A percentile compares a stretch with the other conserved stretches of the same genome.
phyloP scores from a whole-genome alignment of 2,329 filamentous ascomycete genomes.

The Gnomoniopsis smithogilvyi region DNA sequence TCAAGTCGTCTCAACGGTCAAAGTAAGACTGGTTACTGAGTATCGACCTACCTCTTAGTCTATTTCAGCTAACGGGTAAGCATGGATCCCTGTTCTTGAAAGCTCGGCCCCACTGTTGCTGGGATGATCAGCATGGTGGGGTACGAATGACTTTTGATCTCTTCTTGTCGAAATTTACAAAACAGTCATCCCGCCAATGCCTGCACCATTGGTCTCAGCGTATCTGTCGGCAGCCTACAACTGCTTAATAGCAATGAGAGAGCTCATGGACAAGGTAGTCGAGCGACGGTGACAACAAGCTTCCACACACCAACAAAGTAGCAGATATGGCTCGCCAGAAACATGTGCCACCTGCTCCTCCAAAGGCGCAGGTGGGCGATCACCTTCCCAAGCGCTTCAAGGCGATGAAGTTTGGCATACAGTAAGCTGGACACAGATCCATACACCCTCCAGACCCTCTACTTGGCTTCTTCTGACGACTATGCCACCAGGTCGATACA shows the following conservation, averaged over 20 bases:
- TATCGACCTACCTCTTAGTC: no score
- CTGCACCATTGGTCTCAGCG: neutral
- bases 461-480: constrained; percentile 6
- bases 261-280: neutral
- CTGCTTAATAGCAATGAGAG: constrained; percentile 9
- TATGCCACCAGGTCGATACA: constrained; percentile 66
- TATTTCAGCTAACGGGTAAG: no score
- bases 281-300: constrained; percentile 4
- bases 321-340: constrained; percentile 21
- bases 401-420: constrained; percentile 89
- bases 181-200: neutral
- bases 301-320: constrained; percentile 10
- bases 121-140: neutral
- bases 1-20: no score
- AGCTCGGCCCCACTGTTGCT: neutral
- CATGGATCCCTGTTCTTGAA: no score
- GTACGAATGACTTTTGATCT: neutral
- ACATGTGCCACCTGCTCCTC: constrained; percentile 24
- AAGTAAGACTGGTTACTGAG: no score
- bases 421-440: constrained; percentile 49
- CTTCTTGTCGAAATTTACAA: no score
- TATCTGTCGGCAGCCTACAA: neutral
- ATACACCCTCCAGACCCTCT: neutral
- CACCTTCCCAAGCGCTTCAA: constrained; percentile 87
- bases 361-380: constrained; percentile 89